A percentile compares a stretch with the other conserved stretches of the same genome.
phyloP scores from a whole-genome alignment of 202 grass and related monocot species.

The Panicum hallii region DNA sequence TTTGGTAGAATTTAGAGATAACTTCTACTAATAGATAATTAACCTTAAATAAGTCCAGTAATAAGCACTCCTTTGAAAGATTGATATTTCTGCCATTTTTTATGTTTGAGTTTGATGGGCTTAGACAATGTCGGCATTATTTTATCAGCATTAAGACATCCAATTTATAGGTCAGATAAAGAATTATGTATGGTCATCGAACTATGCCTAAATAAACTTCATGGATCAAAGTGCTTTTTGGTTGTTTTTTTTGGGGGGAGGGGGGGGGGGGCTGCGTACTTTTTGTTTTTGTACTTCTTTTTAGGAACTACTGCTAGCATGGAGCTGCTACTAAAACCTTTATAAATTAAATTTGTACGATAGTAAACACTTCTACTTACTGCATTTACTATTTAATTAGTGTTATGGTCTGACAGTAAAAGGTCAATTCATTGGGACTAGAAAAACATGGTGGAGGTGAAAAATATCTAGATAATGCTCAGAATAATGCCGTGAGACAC shows the following conservation, averaged over 20 bases:
- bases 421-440: not conserved
- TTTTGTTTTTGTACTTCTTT: too few relatives aligned
- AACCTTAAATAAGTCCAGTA: not conserved
- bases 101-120: not conserved
- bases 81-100: not conserved
- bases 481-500: not conserved
- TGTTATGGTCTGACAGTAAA: not conserved
- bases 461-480: not conserved
- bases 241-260: too few relatives aligned
- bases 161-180: not conserved
- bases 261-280: too few relatives aligned
- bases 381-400: not conserved
- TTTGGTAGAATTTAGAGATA: not conserved
- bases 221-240: not conserved
- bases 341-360: not conserved
- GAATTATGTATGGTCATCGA: not conserved
- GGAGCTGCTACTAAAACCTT: not conserved
- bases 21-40: not conserved
- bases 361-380: not conserved
- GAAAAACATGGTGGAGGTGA: not conserved
- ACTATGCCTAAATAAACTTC: not conserved
- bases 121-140: not conserved
- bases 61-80: not conserved
- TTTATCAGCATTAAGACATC: too few relatives aligned
- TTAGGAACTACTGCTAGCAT: too few relatives aligned